Percentiles rank a stretch among this genome's conserved stretches.
Conservation (phyloP, 345 rosid species). For the Murraya paniculata region DNA sequence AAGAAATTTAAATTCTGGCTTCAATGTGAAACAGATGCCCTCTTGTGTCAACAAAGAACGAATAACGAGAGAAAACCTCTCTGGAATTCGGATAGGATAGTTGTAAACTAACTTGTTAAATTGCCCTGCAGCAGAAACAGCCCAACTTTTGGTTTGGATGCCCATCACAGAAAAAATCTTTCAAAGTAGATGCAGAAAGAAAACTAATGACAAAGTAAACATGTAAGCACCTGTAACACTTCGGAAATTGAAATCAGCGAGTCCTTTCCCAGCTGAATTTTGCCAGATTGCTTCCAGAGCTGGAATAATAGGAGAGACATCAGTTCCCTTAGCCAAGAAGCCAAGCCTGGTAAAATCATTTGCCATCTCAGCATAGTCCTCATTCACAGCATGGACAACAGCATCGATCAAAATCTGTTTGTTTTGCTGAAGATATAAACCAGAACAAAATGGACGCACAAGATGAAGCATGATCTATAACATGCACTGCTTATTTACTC, state of each 20-base stretch:
- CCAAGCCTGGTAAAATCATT: slow-evolving; percentile 99
- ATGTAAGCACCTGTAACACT: slow-evolving; percentile 72
- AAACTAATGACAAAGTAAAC: neutral
- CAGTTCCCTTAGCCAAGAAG: slow-evolving; percentile 91
- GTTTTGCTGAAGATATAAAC: slow-evolving; percentile 69
- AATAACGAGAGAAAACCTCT: slow-evolving; percentile 93
- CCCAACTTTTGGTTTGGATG: slow-evolving; percentile 15
- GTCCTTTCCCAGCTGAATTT: slow-evolving; percentile 89
- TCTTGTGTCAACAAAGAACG: slow-evolving; percentile 94
- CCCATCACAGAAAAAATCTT: neutral
- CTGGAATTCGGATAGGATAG: slow-evolving; percentile 96
- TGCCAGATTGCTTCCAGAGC: slow-evolving; percentile 99
- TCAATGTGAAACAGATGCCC: slow-evolving; percentile 90
- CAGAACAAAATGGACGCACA: slow-evolving; percentile 4
- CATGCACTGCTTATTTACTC: neutral
- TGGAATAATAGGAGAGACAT: slow-evolving; percentile 95
- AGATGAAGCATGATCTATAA: neutral
- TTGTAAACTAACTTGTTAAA: slow-evolving; percentile 87
- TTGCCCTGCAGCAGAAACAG: slow-evolving; percentile 52
- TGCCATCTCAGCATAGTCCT: slow-evolving; percentile 97
- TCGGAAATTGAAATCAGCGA: slow-evolving; percentile 90
- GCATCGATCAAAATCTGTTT: slow-evolving; percentile 97
- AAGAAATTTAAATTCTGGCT: slow-evolving; percentile 96
- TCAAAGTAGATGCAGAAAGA: neutral
- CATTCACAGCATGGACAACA: slow-evolving; percentile 97